Evolutionary conservation across 306 rosid genomes (phyloP), one percentile per base, ranked within the genome.

Genomic region (Boehmeria nivea): DNA sequence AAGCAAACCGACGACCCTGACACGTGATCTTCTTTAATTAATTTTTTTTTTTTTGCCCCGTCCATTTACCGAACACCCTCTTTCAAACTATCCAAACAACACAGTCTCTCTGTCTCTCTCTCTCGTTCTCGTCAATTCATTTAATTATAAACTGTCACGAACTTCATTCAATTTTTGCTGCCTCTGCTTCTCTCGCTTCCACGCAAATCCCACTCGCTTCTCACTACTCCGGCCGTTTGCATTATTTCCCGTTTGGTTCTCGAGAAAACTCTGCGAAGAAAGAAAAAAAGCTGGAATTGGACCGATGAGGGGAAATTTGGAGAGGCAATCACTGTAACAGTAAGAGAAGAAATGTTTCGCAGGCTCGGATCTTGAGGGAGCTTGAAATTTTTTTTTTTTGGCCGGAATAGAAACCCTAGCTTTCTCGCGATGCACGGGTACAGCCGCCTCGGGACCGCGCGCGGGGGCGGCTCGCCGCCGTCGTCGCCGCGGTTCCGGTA

Each of bases 401-500:
- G 47, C 45, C 10, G 45, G 45, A 40, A n/a, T 31, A 3, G 45
- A 40, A 54, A 54, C 66, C 67, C 61, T 64, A 51, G 33, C 2
- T 22, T 22, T 18, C 13, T 52, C 8, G 43, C 36, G 70, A 86
- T 86, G 95, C 95, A 87, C 57, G 93, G 95, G 43, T 70, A 69
- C 64, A 83, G 88, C 67, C 81, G 93, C 51, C 75, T 83, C 6
- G 79, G 88, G 42, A 71, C 76, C 26, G 68, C 78, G 1, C 71
- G 81, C 23, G 54, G 64, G 66, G 28, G 51, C 12, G 42, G 39
- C 54, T 81, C 95, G 37, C 94, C 94, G 56, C 95, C 87, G 49
- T 48, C 88, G 19, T 86, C 95, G 10, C 95, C 95, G 5, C 74
- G 85, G 22, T 69, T 69, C 61, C 94, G 91, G 28, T 81, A 82